Evolutionary conservation across 768 basidiomycete species (phyloP).

Genomic region (Russula virescens): DNA sequence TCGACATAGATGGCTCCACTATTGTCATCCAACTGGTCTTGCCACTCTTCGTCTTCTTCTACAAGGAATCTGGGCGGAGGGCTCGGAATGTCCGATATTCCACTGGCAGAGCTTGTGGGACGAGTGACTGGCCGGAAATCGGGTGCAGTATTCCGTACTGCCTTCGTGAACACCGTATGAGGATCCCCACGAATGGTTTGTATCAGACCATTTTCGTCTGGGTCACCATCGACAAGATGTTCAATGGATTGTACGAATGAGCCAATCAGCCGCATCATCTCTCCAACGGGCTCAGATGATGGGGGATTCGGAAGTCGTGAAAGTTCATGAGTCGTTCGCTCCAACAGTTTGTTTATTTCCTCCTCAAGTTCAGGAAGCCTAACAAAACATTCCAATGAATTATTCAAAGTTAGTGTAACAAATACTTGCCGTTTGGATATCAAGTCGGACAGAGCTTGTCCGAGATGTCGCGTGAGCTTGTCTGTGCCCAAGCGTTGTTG

Average conservation of each 20-base stretch:
- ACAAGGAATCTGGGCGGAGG: constrained; percentile 33
- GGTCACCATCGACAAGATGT: constrained; percentile 44
- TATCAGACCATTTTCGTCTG: constrained; percentile 45
- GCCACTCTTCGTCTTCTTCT: constrained; percentile 38
- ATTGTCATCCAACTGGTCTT: background rate
- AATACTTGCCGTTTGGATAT: constrained; percentile 15
- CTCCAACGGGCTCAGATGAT: constrained; percentile 46
- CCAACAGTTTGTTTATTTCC: constrained; percentile 43
- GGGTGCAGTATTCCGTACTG: constrained; percentile 47
- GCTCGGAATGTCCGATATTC: background rate
- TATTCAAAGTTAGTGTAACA: background rate
- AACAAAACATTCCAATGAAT: background rate
- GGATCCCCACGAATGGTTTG: constrained; percentile 47
- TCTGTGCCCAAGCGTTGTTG: constrained; percentile 18
- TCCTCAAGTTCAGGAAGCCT: constrained; percentile 58
- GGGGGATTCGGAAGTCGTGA: constrained; percentile 41
- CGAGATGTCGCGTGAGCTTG: constrained; percentile 16
- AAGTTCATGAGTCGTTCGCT: constrained; percentile 31
- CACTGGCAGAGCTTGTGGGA: background rate
- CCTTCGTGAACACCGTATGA: constrained; percentile 41
- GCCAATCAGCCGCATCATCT: constrained; percentile 43
- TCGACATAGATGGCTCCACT: constrained; percentile 39
- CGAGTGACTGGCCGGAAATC: constrained; percentile 45
- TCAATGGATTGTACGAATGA: constrained; percentile 41
- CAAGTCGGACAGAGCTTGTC: constrained; percentile 10